phyloP scores from a whole-genome alignment of 106 monocot genomes.

The Vanilla planifolia region DNA sequence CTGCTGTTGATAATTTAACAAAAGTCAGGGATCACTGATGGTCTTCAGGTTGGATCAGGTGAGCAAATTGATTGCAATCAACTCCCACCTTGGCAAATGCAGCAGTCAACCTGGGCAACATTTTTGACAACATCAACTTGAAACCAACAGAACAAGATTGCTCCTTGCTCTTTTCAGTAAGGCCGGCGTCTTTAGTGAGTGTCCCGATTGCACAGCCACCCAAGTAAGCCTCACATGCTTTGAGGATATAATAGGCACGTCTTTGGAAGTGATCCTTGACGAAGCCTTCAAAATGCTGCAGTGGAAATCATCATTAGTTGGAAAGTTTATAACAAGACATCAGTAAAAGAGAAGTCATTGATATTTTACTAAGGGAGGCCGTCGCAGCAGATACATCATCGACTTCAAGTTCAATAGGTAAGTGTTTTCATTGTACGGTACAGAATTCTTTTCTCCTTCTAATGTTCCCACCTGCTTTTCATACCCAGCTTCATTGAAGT shows the following conservation, averaged over 20 bases:
- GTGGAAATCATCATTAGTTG: not conserved
- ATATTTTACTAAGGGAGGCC: slow-evolving; percentile 76
- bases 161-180: slow-evolving; percentile 44
- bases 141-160: slow-evolving; percentile 58
- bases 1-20: not conserved
- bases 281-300: slow-evolving; percentile 79
- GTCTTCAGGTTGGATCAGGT: slow-evolving; percentile 14
- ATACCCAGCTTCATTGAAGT: slow-evolving; percentile 99
- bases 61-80: slow-evolving; percentile 35
- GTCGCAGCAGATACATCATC: slow-evolving; percentile 80
- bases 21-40: not conserved
- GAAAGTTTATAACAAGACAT: not conserved
- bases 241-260: slow-evolving; percentile 54
- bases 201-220: slow-evolving; percentile 45
- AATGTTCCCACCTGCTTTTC: slow-evolving; percentile 91
- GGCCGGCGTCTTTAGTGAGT: slow-evolving; percentile 43
- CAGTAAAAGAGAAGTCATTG: not conserved
- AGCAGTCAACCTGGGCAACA: slow-evolving; percentile 41
- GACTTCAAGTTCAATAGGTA: slow-evolving; percentile 82
- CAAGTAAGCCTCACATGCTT: slow-evolving; percentile 74
- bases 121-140: slow-evolving; percentile 70
- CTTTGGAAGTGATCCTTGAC: slow-evolving; percentile 50
- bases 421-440: slow-evolving; percentile 94
- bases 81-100: slow-evolving; percentile 45
- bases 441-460: slow-evolving; percentile 93